These are phyloP conservation scores for Hirsutella thompsonii DNA, from an alignment of 2,329 filamentous ascomycete genomes.

Conservation along the genomic window DNA sequence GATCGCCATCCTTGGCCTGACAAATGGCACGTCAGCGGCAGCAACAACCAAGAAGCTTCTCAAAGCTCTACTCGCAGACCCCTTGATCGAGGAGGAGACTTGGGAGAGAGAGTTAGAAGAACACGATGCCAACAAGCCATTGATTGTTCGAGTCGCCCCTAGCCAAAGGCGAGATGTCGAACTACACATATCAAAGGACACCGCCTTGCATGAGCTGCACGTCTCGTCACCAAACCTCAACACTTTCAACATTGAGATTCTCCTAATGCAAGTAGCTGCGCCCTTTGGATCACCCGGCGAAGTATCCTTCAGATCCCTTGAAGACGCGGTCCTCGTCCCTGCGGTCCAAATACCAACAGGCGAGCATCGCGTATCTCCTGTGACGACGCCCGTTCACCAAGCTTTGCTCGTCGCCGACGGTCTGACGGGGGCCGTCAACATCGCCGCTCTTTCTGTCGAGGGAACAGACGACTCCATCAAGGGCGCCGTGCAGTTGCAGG, in stretches of 20 bases:
- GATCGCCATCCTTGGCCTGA: slow-evolving; percentile 42
- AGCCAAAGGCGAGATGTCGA: slow-evolving; percentile 14
- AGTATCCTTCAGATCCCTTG: slow-evolving; percentile 27
- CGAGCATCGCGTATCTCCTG: slow-evolving; percentile 49
- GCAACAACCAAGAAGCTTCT: slow-evolving; percentile 51
- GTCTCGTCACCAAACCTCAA: slow-evolving; percentile 51
- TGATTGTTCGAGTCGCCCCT: slow-evolving; percentile 46
- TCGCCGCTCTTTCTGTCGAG: slow-evolving; percentile 28
- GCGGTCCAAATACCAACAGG: slow-evolving; percentile 56
- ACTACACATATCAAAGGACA: slow-evolving; percentile 15
- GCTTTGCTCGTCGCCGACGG: slow-evolving; percentile 64
- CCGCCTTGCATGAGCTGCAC: slow-evolving; percentile 42
- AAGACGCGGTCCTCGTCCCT: slow-evolving; percentile 63
- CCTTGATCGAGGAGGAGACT: slow-evolving; percentile 43
- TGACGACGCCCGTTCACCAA: slow-evolving; percentile 76
- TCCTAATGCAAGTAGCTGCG: slow-evolving; percentile 38
- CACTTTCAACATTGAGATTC: slow-evolving; percentile 50
- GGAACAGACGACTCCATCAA: slow-evolving; percentile 29
- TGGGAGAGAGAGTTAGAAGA: slow-evolving; percentile 54
- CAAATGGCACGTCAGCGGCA: slow-evolving; percentile 22
- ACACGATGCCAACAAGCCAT: slow-evolving; percentile 37
- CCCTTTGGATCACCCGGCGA: slow-evolving; percentile 19
- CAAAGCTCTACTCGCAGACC: slow-evolving; percentile 57
- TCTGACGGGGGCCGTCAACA: slow-evolving; percentile 49
- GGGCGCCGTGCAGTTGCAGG: slow-evolving; percentile 45